Evolutionary conservation across 768 basidiomycete species (phyloP).

Genomic region (Mycena amicta): DNA sequence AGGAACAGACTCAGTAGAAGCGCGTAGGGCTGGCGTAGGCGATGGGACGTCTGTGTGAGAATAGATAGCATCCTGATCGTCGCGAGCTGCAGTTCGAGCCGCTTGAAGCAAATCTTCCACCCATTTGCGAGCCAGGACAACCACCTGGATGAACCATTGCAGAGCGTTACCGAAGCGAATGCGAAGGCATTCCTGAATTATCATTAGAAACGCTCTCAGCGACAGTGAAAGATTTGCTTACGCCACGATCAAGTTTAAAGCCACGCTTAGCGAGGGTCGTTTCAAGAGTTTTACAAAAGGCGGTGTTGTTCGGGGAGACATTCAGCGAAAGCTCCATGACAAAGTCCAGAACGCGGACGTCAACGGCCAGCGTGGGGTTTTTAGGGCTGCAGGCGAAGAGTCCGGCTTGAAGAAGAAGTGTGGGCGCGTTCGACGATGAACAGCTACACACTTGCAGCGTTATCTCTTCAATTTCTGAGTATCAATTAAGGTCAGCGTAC

Average conservation of each 20-base stretch:
- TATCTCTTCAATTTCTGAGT: slow-evolving; percentile 1
- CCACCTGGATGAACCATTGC: no score
- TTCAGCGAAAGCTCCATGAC: slow-evolving; percentile 27
- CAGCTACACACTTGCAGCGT: slow-evolving; percentile 15
- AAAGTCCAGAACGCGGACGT: slow-evolving; percentile 33
- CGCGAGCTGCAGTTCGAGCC: no score
- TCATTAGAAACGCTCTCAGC: neutral
- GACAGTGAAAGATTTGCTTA: neutral
- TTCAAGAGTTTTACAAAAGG: slow-evolving; percentile 31
- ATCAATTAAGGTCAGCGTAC: neutral
- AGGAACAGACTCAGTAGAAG: no score
- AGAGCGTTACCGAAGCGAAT: no score
- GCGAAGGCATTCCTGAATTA: no score
- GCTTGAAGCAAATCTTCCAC: no score
- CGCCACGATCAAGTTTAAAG: neutral
- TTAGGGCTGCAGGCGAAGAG: slow-evolving; percentile 33
- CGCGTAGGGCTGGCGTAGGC: no score
- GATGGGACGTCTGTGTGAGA: no score
- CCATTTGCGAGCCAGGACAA: no score
- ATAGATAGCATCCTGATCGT: no score
- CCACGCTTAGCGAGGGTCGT: slow-evolving; percentile 21
- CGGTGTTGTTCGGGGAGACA: slow-evolving; percentile 30
- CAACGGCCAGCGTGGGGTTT: slow-evolving; percentile 33
- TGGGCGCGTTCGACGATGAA: slow-evolving; percentile 10
- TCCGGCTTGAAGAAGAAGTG: slow-evolving; percentile 23